Percentiles rank a stretch among this genome's conserved stretches.
These are phyloP conservation scores for Kockiozyma suomiensis DNA, from an alignment of 805 yeast species.

Conservation along the genomic window DNA sequence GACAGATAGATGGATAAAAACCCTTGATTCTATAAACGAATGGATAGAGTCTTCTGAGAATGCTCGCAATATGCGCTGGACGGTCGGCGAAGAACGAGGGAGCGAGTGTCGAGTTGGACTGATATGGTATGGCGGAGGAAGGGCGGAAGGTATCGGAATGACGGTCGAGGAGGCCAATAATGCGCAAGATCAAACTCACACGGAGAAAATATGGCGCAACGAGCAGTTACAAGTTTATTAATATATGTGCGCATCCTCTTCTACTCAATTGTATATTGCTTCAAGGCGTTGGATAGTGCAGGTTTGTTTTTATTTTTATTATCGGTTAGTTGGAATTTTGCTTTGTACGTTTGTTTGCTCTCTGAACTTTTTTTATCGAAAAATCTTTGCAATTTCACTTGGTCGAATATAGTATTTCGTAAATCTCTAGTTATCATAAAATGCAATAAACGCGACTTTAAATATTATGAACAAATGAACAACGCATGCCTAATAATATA, in stretches of 20 bases:
- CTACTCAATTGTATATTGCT: too few relatives aligned
- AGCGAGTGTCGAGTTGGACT: conserved; percentile 33
- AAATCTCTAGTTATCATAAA: too few relatives aligned
- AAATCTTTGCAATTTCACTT: neutral
- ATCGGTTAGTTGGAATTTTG: too few relatives aligned
- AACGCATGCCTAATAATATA: too few relatives aligned
- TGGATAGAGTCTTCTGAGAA: conserved; percentile 10
- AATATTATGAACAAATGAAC: too few relatives aligned
- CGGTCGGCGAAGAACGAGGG: conserved; percentile 30
- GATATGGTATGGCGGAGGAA: conserved; percentile 37
- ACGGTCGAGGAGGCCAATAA: neutral
- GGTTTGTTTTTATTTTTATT: too few relatives aligned
- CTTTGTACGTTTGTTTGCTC: too few relatives aligned
- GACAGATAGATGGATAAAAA: conserved; percentile 20
- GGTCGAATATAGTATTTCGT: neutral
- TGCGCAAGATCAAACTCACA: neutral
- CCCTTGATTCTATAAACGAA: conserved; percentile 29
- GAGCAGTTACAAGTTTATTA: neutral
- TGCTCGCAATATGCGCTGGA: conserved; percentile 15
- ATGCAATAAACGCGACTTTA: too few relatives aligned
- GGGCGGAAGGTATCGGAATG: conserved; percentile 13
- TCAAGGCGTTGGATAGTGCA: too few relatives aligned
- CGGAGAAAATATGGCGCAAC: neutral
- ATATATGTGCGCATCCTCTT: too few relatives aligned
- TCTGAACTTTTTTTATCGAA: neutral